A percentile compares a stretch with the other conserved stretches of the same genome.
These are phyloP conservation scores for Asclepias syriaca DNA, from an alignment of 257 asterid species.

Conservation along the genomic window DNA sequence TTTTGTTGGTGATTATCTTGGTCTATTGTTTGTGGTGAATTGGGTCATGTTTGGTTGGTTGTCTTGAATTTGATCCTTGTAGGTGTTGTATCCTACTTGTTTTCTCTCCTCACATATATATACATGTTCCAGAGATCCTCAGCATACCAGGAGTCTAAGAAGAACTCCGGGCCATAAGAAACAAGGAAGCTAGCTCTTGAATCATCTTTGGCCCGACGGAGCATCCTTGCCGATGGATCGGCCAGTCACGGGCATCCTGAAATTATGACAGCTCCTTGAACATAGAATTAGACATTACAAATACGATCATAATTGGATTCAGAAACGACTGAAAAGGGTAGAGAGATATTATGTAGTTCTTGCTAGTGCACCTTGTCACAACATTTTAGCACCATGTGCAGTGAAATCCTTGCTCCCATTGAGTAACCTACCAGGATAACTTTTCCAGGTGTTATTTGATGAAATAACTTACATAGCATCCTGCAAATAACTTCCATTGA, in stretches of 20 bases:
- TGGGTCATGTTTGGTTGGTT: too few species aligned
- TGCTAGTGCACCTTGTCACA: conserved; percentile 45
- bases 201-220: conserved; percentile 76
- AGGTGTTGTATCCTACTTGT: too few species aligned
- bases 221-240: conserved; percentile 49
- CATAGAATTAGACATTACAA: conserved; percentile 32
- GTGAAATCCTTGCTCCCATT: conserved; percentile 89
- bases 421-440: conserved; percentile 50
- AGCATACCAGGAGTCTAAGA: conserved; percentile 73
- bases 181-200: conserved; percentile 62
- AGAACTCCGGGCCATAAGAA: conserved; percentile 64
- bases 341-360: background rate
- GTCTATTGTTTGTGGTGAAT: too few species aligned
- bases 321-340: background rate
- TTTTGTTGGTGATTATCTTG: too few species aligned
- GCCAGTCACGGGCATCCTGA: conserved; percentile 92
- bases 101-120: too few species aligned
- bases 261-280: conserved; percentile 70
- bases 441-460: conserved; percentile 39
- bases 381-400: conserved; percentile 63
- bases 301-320: background rate
- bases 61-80: too few species aligned
- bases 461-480: conserved; percentile 51
- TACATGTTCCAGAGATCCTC: conserved; percentile 89
- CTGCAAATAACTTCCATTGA: conserved; percentile 56